Evolutionary conservation across 306 rosid genomes (phyloP), one percentile per base, ranked within the genome.

Genomic region (Mucuna pruriens): DNA sequence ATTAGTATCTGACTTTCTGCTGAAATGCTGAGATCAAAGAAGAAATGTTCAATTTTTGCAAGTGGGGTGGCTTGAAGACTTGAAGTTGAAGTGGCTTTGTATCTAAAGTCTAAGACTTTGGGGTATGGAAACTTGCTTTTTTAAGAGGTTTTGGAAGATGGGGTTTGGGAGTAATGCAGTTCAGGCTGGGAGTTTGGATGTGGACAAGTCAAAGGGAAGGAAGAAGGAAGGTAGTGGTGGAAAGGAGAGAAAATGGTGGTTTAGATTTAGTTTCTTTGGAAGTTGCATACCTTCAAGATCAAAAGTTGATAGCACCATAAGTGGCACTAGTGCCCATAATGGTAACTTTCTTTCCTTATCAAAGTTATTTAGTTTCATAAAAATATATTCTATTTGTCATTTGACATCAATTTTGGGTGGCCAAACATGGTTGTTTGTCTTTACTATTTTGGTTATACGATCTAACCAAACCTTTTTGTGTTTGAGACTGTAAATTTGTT

Each of bases 211-310:
- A 79, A 86, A 85, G 80, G 90, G 48, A 42, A 82, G 55, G 67
- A 86, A 74, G 81, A 84, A 86, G 89, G 83, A 74, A 75, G 88
- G 71, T 80, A 82, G 77, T 44, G 77, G 62, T 69, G 86, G 75
- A 84, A 90, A 77, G 65, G 89, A 85, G 83, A 81, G 89, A 86
- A 89, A 91, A 12, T 87, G 97, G 82, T 88, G 93, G 84, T 82
- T 71, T 86, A 90, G 79, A 90, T 84, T 89, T 81, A 89, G 79
- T 84, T 86, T 89, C 81, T 82, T 87, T 48, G 82, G 97, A 29
- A 87, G 86, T 40, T 93, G 95, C 83, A 81, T 91, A 84, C 90
- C 94, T 88, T 93, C 99, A 57, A 92, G 88, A 88, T 89, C 99
- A 84, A 92, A 91, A 83, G 92, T 91, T 87, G 92, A 90, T 79